Percentiles rank a stretch among this genome's conserved stretches.
These are phyloP conservation scores for Effrenium voratum DNA, from an alignment of 73 alveolate genomes.

Conservation along the genomic window DNA sequence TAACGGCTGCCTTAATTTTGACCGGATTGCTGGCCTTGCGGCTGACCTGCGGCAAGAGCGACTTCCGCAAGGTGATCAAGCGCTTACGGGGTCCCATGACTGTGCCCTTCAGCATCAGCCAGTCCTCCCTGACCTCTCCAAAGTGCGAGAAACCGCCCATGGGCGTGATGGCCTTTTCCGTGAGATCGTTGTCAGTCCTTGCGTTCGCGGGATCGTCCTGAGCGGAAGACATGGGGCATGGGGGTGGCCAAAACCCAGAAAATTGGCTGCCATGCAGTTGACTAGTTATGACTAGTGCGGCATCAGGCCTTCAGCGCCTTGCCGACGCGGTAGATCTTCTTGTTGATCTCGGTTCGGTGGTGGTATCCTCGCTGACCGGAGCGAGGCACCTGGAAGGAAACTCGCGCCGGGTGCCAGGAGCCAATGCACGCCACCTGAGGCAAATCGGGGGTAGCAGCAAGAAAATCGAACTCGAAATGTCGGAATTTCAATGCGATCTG, in stretches of 20 bases:
- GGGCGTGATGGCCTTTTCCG: slow-evolving; percentile 99
- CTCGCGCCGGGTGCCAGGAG: slow-evolving; percentile 99
- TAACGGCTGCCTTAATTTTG: no score
- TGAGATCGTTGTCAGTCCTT: slow-evolving; percentile 99
- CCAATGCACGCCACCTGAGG: slow-evolving; percentile 99
- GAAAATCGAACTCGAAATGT: no score
- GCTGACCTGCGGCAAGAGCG: slow-evolving; percentile 73
- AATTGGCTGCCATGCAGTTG: background rate
- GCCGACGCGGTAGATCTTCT: slow-evolving; percentile 99
- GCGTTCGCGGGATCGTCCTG: slow-evolving; percentile 97
- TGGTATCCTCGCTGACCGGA: slow-evolving; percentile 99
- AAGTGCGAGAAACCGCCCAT: slow-evolving; percentile 99
- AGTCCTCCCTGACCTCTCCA: slow-evolving; percentile 99
- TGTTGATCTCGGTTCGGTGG: slow-evolving; percentile 99
- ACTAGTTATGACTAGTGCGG: background rate
- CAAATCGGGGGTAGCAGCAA: no score
- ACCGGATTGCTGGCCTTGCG: no score
- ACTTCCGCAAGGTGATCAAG: slow-evolving; percentile 98
- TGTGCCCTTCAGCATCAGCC: slow-evolving; percentile 99
- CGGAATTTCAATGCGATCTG: background rate
- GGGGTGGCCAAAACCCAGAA: background rate
- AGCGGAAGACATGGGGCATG: background rate
- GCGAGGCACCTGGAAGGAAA: slow-evolving; percentile 99
- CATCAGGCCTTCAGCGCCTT: slow-evolving; percentile 94
- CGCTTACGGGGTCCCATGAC: slow-evolving; percentile 99